Evolutionary conservation across 768 basidiomycete species (phyloP).

Genomic region (Termitomyces sp.): DNA sequence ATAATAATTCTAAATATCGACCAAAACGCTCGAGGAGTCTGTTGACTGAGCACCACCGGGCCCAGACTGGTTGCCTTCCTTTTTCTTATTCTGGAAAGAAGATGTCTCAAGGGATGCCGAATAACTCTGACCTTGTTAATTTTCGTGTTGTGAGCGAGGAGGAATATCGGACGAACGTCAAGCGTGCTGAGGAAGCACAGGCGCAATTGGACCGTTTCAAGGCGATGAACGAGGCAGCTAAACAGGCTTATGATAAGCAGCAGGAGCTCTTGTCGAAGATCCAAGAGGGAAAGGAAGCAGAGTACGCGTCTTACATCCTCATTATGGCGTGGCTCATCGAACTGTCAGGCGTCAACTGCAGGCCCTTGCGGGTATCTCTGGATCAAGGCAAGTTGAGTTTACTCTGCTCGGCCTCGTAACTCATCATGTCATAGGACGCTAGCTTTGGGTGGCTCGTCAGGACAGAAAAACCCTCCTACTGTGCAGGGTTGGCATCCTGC

Average conservation of each 20-base stretch:
- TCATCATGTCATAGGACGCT: constrained; percentile 1
- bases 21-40: background rate
- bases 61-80: background rate
- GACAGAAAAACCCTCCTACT: background rate
- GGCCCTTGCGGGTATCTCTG: constrained; percentile 2
- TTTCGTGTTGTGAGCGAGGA: constrained; percentile 19
- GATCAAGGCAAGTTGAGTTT: background rate
- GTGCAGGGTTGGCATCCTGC: background rate
- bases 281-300: constrained; percentile 15
- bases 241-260: constrained; percentile 23
- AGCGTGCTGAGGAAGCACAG: constrained; percentile 25
- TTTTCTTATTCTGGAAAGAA: background rate
- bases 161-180: constrained; percentile 24
- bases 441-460: constrained; percentile 3
- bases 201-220: constrained; percentile 25
- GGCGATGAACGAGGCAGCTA: constrained; percentile 36
- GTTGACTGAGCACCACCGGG: background rate
- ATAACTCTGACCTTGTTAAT: background rate
- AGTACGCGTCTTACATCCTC: constrained; percentile 10
- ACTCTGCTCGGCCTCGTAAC: background rate
- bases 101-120: constrained; percentile 16
- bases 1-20: background rate
- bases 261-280: constrained; percentile 12
- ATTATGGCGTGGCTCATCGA: background rate
- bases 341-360: constrained; percentile 10